Conservation (phyloP, 1,284 basidiomycete genomes). For the Marasmius oreades region DNA sequence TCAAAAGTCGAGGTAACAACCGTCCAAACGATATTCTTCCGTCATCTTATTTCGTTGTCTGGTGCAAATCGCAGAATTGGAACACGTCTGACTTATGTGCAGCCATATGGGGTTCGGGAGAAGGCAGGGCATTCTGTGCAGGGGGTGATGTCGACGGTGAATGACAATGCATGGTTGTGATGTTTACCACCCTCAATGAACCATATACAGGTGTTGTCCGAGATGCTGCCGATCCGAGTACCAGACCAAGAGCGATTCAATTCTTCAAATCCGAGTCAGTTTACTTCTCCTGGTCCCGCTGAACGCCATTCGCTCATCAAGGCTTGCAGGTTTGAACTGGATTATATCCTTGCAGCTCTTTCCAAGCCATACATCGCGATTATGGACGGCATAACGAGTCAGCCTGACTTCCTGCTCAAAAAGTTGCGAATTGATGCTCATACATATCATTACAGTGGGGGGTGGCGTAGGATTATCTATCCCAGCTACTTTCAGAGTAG, state of each 20-base stretch:
- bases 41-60: conserved; percentile 8
- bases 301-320: conserved; percentile 69
- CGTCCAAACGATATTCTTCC: conserved; percentile 1
- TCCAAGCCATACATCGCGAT: conserved; percentile 87
- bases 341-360: conserved; percentile 79
- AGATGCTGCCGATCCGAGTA: conserved; percentile 44
- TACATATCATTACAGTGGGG: conserved; percentile 65
- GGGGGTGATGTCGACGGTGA: conserved; percentile 91
- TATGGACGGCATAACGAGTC: conserved; percentile 90
- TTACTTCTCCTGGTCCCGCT: conserved; percentile 51
- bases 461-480: conserved; percentile 91
- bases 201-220: conserved; percentile 49
- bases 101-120: conserved; percentile 76
- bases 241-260: conserved; percentile 61
- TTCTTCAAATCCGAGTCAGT: conserved; percentile 91
- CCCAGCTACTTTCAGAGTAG: conserved; percentile 89
- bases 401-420: conserved; percentile 29
- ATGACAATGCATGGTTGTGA: conserved; percentile 26
- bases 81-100: conserved; percentile 68
- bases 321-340: conserved; percentile 73
- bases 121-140: conserved; percentile 86
- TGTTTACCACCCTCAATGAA: conserved; percentile 11
- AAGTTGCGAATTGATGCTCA: conserved; percentile 8
- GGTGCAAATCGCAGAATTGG: conserved; percentile 57
- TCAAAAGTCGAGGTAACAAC: conserved; percentile 70